Evolutionary conservation across 1,284 basidiomycete species (phyloP).

Genomic region (Ganoderma boninense): DNA sequence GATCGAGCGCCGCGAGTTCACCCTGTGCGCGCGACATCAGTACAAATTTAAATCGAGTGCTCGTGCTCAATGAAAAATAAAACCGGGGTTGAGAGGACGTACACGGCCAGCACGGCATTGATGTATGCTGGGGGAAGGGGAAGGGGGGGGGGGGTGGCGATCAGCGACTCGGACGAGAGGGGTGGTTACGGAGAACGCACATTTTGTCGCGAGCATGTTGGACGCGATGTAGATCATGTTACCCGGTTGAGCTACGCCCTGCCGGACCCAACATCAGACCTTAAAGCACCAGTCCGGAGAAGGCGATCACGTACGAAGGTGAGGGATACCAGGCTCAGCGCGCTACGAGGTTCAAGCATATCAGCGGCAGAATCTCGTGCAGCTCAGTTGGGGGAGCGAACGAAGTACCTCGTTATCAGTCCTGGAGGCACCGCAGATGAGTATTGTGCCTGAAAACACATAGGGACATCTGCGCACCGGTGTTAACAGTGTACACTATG

Average conservation of each 20-base stretch:
- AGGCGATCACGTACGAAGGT: not conserved
- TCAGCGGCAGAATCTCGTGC: not conserved
- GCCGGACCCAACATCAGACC: not conserved
- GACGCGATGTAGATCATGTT: slow-evolving; percentile 7
- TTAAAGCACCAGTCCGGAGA: no score
- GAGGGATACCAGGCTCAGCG: not conserved
- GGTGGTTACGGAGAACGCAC: not conserved
- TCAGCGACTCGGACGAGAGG: not conserved
- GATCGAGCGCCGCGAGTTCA: not conserved
- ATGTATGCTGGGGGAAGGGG: not conserved
- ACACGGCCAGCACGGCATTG: slow-evolving; percentile 6
- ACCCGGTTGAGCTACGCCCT: not conserved
- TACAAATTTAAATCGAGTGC: no score
- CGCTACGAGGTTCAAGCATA: not conserved
- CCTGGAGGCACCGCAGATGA: not conserved
- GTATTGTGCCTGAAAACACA: no score
- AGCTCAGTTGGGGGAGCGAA: not conserved
- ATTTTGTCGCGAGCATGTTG: slow-evolving; percentile 11
- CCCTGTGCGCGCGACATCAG: not conserved
- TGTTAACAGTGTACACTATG: not conserved
- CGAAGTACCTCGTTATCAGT: not conserved
- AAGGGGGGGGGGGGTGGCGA: not conserved
- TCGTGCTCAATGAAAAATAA: no score
- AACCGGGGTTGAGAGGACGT: not conserved
- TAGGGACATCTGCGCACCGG: not conserved